Base-by-base conservation (phyloP, 73 alveolate species). In the Diophrys sp. region DNA sequence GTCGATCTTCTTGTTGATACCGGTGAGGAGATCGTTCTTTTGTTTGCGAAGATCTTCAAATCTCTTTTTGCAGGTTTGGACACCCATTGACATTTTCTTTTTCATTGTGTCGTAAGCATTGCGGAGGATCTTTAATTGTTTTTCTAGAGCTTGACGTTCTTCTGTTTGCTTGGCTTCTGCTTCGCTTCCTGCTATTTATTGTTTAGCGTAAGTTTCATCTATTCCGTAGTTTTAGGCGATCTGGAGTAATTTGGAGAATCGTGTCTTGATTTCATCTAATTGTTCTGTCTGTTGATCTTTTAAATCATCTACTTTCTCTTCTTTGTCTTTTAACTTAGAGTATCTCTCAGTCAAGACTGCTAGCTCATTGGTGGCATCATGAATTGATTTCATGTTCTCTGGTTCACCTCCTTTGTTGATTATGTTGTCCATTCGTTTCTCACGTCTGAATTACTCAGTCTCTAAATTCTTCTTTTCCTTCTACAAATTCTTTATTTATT, bases 331-430 rank as follows among this genome's bases (percentile, higher is more conserved):
- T 2, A 70, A 34, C 33, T 82, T 80, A 30, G 34, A 14, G 23
- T 71, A 71, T 31, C 57, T 82, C n/a, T 71, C 71, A 75, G 27
- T 62, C 32, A 33, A 31, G 5, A 67, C 69, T 29, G 54, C 73
- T n/a, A 75, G 54, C 28, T 57, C 57, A 24, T 77, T 76, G 8
- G 66, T 34, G 1, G 77, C 77, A 77, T 83, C 87, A 23, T 83
- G 32, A 25, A 77, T 73, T 2, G 29, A 56, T 54, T 55, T 83
- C 76, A 77, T 29, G 31, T 69, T 83, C 33, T 77, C 91, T 5
- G 91, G 87, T 57, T 83, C 90, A 14, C 91, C 91, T 27, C n/a
- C 54, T n/a, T 62, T 25, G 14, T 68, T 75, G 26, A 82, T 82
- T 18, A 82, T 82, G 33, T 82, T 82, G 70, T 82, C 90, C 53